Conservation (phyloP, 2,329 filamentous ascomycete genomes). For the Colletotrichum endophyticum region DNA sequence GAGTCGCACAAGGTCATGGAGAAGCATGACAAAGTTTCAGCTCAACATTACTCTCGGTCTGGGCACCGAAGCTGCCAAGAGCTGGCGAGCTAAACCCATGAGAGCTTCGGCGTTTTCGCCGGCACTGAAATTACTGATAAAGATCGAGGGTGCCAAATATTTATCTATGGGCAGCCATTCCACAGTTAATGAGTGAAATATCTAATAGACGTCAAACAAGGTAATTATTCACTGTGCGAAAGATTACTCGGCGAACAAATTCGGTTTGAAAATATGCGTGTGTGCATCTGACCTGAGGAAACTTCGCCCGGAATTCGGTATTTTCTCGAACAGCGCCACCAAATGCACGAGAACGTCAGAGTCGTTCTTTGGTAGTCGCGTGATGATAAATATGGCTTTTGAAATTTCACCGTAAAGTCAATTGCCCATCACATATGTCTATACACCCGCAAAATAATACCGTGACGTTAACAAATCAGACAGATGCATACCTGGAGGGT, state of each 20-base stretch:
- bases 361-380: background rate
- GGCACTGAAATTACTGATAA: background rate
- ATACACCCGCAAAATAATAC: background rate
- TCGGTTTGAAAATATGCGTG: background rate
- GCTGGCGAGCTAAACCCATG: background rate
- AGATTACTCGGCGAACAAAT: background rate
- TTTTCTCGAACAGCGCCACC: background rate
- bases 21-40: background rate
- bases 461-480: background rate
- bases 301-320: background rate
- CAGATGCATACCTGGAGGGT: background rate
- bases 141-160: background rate
- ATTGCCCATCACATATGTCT: background rate
- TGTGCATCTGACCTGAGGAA: background rate
- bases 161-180: background rate
- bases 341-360: background rate
- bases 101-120: background rate
- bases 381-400: background rate
- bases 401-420: background rate
- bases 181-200: background rate
- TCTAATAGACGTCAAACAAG: background rate
- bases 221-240: background rate
- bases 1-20: background rate
- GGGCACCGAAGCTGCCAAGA: background rate
- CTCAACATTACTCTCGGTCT: background rate